These are phyloP conservation scores for Yamadazyma blattariae DNA, from an alignment of 1,139 yeast genomes.

Conservation along the genomic window DNA sequence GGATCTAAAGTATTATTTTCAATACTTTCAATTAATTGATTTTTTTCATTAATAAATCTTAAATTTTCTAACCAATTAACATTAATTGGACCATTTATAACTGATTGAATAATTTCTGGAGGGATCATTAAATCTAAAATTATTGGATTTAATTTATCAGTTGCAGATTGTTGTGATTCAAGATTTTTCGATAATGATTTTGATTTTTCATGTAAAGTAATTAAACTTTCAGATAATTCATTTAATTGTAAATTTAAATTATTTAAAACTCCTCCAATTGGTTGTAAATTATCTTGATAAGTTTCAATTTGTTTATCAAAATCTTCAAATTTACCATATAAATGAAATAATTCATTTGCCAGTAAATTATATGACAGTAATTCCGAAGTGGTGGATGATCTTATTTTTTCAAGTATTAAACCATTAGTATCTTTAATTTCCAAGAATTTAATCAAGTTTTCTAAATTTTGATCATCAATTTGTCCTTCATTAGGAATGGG, in stretches of 20 bases:
- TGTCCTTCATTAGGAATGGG: no score
- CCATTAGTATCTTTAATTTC: not conserved
- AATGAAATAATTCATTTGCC: conserved; percentile 11
- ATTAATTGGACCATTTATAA: conserved; percentile 45
- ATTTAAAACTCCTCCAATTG: conserved; percentile 39
- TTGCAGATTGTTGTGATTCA: conserved; percentile 51
- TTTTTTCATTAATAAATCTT: conserved; percentile 54
- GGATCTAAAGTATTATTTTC: conserved; percentile 13
- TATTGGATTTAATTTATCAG: conserved; percentile 63
- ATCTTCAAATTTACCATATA: conserved; percentile 21
- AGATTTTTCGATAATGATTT: conserved; percentile 33
- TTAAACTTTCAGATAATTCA: conserved; percentile 58
- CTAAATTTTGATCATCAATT: not conserved
- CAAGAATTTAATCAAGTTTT: conserved; percentile 3
- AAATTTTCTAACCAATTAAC: conserved; percentile 59
- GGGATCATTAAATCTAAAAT: conserved; percentile 74
- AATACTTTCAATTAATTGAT: conserved; percentile 39
- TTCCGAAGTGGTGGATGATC: conserved; percentile 11
- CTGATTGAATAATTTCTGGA: conserved; percentile 56
- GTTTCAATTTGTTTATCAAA: conserved; percentile 35
- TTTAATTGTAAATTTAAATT: conserved; percentile 58
- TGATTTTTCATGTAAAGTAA: conserved; percentile 54
- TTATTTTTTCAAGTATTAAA: conserved; percentile 16
- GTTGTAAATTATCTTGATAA: conserved; percentile 35
- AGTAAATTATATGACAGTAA: not conserved